phyloP scores from a whole-genome alignment of 495 filamentous ascomycete species.

The Lepraria neglecta region DNA sequence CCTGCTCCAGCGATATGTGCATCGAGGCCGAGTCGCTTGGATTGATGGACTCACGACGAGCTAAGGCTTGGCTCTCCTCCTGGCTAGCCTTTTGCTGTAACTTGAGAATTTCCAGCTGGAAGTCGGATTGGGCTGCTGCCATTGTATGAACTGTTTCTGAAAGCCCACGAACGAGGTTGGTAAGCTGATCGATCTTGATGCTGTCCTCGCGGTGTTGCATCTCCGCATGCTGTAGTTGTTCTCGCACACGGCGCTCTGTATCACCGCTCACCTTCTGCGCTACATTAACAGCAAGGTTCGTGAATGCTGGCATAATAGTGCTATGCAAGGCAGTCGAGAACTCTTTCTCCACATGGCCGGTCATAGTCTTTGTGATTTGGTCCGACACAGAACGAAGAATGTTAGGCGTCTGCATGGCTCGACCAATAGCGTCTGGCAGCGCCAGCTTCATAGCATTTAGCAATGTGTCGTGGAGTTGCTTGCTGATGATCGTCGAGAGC shows the following conservation, averaged over 20 bases:
- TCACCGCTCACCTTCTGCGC: constrained; percentile 56
- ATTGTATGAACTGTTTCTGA: constrained; percentile 67
- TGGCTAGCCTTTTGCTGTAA: constrained; percentile 43
- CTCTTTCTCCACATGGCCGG: constrained; percentile 59
- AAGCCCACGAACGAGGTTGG: constrained; percentile 60
- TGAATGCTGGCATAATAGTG: constrained; percentile 59
- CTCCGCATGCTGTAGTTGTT: constrained; percentile 60
- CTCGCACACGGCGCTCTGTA: constrained; percentile 58
- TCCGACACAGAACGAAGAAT: constrained; percentile 66
- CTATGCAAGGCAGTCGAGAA: constrained; percentile 55
- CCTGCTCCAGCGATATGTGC: constrained; percentile 49
- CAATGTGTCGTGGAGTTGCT: constrained; percentile 44
- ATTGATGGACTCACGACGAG: constrained; percentile 18
- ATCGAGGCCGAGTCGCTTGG: constrained; percentile 30
- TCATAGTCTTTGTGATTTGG: constrained; percentile 56
- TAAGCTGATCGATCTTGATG: constrained; percentile 78
- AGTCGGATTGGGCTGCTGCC: constrained; percentile 56
- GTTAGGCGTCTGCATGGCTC: constrained; percentile 63
- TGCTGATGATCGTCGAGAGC: constrained; percentile 46
- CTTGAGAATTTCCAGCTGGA: constrained; percentile 55
- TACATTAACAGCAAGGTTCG: constrained; percentile 50
- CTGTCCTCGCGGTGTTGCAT: constrained; percentile 62
- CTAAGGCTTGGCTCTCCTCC: constrained; percentile 24
- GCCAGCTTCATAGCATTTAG: constrained; percentile 49
- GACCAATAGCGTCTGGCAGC: constrained; percentile 50